Base-by-base conservation (phyloP, 2,329 filamentous ascomycete genomes). In the Metarhizium rileyi region DNA sequence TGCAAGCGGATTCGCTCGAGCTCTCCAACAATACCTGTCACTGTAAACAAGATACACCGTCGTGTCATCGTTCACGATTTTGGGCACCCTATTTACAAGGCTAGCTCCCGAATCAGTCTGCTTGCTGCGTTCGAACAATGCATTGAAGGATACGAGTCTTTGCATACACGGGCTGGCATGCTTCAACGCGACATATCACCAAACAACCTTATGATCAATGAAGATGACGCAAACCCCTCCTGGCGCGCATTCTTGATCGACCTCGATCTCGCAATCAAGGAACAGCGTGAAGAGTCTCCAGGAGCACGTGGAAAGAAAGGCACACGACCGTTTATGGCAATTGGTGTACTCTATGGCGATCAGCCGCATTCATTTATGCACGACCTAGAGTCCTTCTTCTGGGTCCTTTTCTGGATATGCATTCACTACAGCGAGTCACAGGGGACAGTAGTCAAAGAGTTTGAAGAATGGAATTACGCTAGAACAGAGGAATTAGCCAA, bases 381-480 rank as follows among this genome's bases (percentile, higher is more conserved):
- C 54, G 64, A 74, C 51, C 62, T 72, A 7, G 66, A 74, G 53
- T 75, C 66, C 4, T 72, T 74, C 51, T 74, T 72, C 56, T 73
- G 60, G 70, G 66, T 73, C 3, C 56, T 72, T 0, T n/a, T n/a
- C n/a, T n/a, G n/a, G n/a, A n/a, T n/a, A n/a, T n/a, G n/a, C n/a
- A n/a, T n/a, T n/a, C n/a, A 30, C 12, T 30, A 30, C 12, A 30
- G 7, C 12, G 12, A 6, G 7, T 12, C 12, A 30, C 12, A 30
- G 28, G 28, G 12, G 12, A 30, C 5, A n/a, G 57, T 55, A 33
- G 52, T 63, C 44, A 4, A 43, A 16, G 1, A 50, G 30, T 69
- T 65, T 52, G 59, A 69, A 1, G 52, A 56, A 16, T 71, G 64
- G 67, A 70, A 70, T 56, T 69, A 64, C 54, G 46, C 52, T 6